Evolutionary conservation across 2,329 filamentous ascomycete genomes (phyloP).

Genomic region (Botrytis squamosa): DNA sequence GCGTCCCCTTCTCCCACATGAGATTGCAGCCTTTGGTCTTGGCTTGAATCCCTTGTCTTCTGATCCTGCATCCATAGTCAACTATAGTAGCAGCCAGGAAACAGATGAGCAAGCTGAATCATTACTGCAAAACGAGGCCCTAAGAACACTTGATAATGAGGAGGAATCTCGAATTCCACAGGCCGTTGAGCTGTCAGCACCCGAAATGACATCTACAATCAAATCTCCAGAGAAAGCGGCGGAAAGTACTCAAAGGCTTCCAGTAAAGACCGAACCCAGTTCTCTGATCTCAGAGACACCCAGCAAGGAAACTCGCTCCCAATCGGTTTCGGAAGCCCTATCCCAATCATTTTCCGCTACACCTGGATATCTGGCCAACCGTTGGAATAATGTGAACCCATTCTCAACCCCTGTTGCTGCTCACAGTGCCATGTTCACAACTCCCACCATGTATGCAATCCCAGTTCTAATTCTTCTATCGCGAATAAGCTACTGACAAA

Average conservation of each 20-base stretch:
- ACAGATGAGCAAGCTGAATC: conserved; percentile 22
- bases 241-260: not conserved
- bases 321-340: conserved; percentile 26
- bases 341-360: conserved; percentile 37
- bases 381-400: conserved; percentile 53
- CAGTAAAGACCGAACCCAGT: not conserved
- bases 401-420: conserved; percentile 51
- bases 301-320: conserved; percentile 25
- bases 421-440: conserved; percentile 36
- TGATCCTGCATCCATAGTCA: conserved; percentile 31
- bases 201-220: not conserved
- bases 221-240: not conserved
- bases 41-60: conserved; percentile 42
- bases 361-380: conserved; percentile 46
- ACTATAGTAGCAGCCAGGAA: conserved; percentile 31
- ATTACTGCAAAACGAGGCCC: conserved; percentile 13
- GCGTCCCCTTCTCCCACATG: conserved; percentile 75
- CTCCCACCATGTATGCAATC: conserved; percentile 46
- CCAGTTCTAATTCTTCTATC: not conserved
- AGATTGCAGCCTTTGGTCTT: conserved; percentile 63
- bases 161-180: conserved; percentile 5
- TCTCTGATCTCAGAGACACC: not conserved
- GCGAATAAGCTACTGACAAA: conserved; percentile 13
- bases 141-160: conserved; percentile 13
- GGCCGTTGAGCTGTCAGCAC: not conserved